Conservation (phyloP, 352 stramenopile species). For the Globisporangium takayamanum region DNA sequence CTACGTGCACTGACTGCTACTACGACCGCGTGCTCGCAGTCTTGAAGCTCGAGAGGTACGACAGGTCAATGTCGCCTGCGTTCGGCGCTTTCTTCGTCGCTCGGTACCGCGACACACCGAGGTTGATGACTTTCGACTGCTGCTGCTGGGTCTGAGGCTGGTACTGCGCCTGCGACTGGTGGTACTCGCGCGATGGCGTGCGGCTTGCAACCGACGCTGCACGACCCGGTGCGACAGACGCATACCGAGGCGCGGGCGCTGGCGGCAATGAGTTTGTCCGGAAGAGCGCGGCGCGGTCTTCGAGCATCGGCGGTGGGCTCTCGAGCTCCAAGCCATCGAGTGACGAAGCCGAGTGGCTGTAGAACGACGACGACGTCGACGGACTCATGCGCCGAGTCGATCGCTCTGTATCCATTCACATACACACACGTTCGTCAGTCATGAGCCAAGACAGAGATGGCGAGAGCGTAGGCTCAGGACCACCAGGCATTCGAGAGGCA, state of each 20-base stretch:
- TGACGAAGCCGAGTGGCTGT: constrained; percentile 1
- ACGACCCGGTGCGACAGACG: no score
- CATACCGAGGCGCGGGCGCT: no score
- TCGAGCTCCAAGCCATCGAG: background rate
- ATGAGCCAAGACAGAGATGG: background rate
- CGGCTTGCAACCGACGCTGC: background rate
- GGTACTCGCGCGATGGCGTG: background rate
- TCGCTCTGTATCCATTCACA: background rate
- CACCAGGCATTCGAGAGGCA: background rate
- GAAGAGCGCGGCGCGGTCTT: background rate
- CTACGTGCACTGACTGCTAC: background rate
- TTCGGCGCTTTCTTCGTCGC: background rate
- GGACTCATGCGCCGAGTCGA: constrained; percentile 8
- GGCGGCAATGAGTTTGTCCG: background rate
- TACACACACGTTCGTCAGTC: background rate
- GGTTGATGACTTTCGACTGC: constrained; percentile 8
- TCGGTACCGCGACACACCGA: constrained; percentile 7
- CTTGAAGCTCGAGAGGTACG: constrained; percentile 16
- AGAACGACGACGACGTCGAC: constrained; percentile 1
- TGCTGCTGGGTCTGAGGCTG: background rate
- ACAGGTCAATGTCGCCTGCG: constrained; percentile 8
- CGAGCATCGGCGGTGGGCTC: constrained; percentile 10
- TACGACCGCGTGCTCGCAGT: background rate
- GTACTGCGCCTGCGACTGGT: background rate
- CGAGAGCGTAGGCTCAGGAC: no score